phyloP scores from a whole-genome alignment of 2,329 filamentous ascomycete genomes.

The Lomentospora prolificans region DNA sequence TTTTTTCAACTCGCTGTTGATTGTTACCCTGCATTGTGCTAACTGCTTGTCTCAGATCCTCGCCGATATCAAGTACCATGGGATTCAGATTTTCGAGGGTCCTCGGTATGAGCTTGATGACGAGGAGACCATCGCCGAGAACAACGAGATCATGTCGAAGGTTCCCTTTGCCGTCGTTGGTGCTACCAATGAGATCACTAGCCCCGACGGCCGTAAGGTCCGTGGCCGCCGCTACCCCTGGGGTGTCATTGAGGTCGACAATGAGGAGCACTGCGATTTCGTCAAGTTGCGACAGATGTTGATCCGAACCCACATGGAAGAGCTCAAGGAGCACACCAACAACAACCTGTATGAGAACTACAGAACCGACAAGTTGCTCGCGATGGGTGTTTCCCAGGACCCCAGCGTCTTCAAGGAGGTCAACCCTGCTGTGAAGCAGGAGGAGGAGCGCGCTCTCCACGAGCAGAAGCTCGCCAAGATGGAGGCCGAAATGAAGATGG shows the following conservation, averaged over 20 bases:
- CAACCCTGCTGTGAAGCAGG: slow-evolving; percentile 99
- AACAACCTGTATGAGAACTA: slow-evolving; percentile 99
- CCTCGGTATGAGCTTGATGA: slow-evolving; percentile 98
- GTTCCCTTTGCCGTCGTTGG: slow-evolving; percentile 97
- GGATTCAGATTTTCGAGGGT: slow-evolving; percentile 97
- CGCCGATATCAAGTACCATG: slow-evolving; percentile 91
- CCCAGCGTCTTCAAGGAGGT: slow-evolving; percentile 99
- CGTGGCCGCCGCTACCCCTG: slow-evolving; percentile 94
- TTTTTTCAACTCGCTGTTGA: too few relatives aligned
- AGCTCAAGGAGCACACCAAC: slow-evolving; percentile 99
- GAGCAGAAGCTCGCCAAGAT: slow-evolving; percentile 99
- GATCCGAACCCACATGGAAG: slow-evolving; percentile 99
- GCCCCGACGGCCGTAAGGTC: slow-evolving; percentile 86
- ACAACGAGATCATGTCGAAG: slow-evolving; percentile 99
- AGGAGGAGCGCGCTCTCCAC: slow-evolving; percentile 95
- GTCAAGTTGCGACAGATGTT: slow-evolving; percentile 99
- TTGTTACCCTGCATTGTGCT: too few relatives aligned
- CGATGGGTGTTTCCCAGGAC: slow-evolving; percentile 97
- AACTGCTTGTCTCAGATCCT: slow-evolving; percentile 74
- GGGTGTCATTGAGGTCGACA: slow-evolving; percentile 98
- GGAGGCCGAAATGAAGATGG: slow-evolving; percentile 99
- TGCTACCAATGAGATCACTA: slow-evolving; percentile 88
- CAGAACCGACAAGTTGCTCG: slow-evolving; percentile 96
- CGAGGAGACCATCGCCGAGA: slow-evolving; percentile 98
- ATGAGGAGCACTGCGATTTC: slow-evolving; percentile 99